Evolutionary conservation across 306 rosid genomes (phyloP).

Genomic region (Dryas alaskensis): DNA sequence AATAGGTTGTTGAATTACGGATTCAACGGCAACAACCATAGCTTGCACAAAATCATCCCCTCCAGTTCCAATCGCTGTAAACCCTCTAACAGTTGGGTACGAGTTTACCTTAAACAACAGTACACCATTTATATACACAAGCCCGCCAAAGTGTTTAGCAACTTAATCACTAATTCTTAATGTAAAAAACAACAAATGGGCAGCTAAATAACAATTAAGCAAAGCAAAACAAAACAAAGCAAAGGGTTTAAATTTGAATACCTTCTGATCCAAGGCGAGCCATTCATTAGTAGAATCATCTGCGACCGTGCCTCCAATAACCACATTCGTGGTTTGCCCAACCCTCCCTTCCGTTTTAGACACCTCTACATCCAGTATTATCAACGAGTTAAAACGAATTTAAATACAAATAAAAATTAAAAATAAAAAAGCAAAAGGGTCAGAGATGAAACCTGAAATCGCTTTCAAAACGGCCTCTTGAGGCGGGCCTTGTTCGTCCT

Average conservation of each 20-base stretch:
- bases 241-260: constrained; percentile 13
- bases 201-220: not conserved
- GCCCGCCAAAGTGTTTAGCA: not conserved
- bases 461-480: constrained; percentile 93
- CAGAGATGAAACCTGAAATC: constrained; percentile 64
- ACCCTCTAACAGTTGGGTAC: constrained; percentile 86
- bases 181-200: not conserved
- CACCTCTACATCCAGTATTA: constrained; percentile 54
- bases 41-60: constrained; percentile 90
- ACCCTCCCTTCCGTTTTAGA: constrained; percentile 96
- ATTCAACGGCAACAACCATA: constrained; percentile 89
- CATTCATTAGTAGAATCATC: constrained; percentile 89
- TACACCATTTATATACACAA: not conserved
- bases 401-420: not conserved
- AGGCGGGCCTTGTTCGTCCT: constrained; percentile 90
- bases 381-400: not conserved
- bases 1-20: constrained; percentile 76
- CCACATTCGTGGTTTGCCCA: constrained; percentile 95
- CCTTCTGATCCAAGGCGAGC: constrained; percentile 93
- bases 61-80: constrained; percentile 95
- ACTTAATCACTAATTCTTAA: not conserved
- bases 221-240: not conserved
- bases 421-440: not conserved
- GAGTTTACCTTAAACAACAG: constrained; percentile 61
- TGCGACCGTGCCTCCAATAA: constrained; percentile 90